These are phyloP conservation scores for Bryoerythrophyllum caledonicum DNA, from an alignment of 225 moss, liverwort and hornwort species.

Conservation along the genomic window DNA sequence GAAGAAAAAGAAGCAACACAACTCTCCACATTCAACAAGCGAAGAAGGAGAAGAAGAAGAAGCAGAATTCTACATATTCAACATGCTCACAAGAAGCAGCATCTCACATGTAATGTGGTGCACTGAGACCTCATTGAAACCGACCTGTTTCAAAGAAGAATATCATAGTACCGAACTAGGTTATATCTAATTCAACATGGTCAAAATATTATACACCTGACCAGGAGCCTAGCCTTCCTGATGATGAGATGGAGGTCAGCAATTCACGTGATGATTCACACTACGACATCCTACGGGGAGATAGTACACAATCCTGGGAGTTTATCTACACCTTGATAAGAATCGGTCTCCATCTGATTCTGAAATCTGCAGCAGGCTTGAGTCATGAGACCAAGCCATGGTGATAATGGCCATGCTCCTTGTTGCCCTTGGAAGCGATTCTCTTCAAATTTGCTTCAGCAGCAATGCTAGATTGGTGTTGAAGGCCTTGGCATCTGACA, in stretches of 20 bases:
- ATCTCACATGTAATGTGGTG: no score
- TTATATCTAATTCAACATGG: no score
- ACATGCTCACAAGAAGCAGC: no score
- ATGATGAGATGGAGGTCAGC: background rate
- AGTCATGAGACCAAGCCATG: background rate
- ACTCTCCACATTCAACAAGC: no score
- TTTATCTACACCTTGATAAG: background rate
- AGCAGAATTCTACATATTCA: no score
- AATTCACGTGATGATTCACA: background rate
- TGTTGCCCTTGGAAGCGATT: background rate
- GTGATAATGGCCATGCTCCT: background rate
- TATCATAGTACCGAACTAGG: no score
- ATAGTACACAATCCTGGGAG: background rate
- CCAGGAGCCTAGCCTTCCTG: background rate
- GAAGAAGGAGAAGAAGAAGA: no score
- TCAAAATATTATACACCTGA: background rate
- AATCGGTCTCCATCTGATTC: background rate
- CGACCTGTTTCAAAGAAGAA: no score
- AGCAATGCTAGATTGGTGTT: background rate
- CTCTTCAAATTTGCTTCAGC: background rate
- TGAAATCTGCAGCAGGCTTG: background rate
- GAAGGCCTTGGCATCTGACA: background rate
- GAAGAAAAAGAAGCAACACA: no score
- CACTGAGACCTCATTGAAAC: no score
- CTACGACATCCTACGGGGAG: background rate